phyloP scores from a whole-genome alignment of 2,329 filamentous ascomycete genomes.

The Shiraia sp. region DNA sequence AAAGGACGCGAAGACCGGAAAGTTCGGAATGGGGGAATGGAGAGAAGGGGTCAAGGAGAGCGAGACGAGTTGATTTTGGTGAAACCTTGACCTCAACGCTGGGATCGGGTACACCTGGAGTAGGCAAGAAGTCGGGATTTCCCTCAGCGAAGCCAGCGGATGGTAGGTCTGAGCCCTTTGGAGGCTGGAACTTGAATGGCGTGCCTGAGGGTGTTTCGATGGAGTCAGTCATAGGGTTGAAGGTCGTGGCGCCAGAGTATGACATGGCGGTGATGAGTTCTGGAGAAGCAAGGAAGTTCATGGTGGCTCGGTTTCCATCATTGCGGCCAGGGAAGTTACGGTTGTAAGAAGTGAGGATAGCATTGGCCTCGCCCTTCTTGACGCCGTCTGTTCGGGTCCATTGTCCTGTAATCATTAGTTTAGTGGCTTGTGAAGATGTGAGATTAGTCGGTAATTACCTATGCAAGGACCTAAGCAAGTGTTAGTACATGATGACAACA shows the following conservation, averaged over 20 bases:
- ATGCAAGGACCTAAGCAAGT: conserved; percentile 52
- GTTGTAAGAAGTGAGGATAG: conserved; percentile 97
- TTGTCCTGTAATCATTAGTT: conserved; percentile 59
- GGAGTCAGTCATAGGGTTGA: conserved; percentile 91
- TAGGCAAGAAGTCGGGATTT: conserved; percentile 72
- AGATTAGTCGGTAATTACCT: conserved; percentile 63
- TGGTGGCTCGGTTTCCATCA: conserved; percentile 92
- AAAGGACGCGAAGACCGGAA: conserved; percentile 77
- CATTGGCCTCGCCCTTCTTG: conserved; percentile 82
- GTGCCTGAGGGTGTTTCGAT: conserved; percentile 79
- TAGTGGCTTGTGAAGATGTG: too few species aligned
- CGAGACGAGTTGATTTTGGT: conserved; percentile 86
- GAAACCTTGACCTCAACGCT: conserved; percentile 75
- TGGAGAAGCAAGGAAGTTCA: conserved; percentile 98
- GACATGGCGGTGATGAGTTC: conserved; percentile 96
- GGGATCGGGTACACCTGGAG: conserved; percentile 72
- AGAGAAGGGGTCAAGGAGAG: conserved; percentile 85
- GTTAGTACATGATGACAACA: conserved; percentile 10
- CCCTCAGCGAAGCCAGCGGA: conserved; percentile 80
- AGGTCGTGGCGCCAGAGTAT: conserved; percentile 88
- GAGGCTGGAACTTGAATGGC: conserved; percentile 83
- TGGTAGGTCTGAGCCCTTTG: conserved; percentile 63
- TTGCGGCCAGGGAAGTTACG: conserved; percentile 97
- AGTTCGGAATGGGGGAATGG: conserved; percentile 80
- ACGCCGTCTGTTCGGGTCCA: conserved; percentile 92